Evolutionary conservation across 352 stramenopile genomes (phyloP).

Genomic region (Stramenopiles sp.): DNA sequence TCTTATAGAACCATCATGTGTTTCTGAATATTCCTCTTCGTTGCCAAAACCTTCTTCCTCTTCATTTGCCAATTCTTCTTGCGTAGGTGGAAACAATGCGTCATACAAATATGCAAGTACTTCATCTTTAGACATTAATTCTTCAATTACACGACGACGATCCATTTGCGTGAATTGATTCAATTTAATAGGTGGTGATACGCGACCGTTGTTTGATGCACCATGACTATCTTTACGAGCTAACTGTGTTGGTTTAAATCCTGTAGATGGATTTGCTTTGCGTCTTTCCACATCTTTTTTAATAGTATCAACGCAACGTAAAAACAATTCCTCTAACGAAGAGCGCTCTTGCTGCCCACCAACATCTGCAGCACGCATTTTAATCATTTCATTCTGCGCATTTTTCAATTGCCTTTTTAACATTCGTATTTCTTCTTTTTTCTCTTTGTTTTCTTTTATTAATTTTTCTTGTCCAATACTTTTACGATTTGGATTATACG

Average conservation of each 20-base stretch:
- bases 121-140: slow-evolving; percentile 46
- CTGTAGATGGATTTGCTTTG: slow-evolving; percentile 16
- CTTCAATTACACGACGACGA: slow-evolving; percentile 43
- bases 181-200: slow-evolving; percentile 24
- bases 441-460: slow-evolving; percentile 11
- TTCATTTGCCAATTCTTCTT: neutral
- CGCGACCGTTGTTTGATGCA: slow-evolving; percentile 14
- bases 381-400: slow-evolving; percentile 41
- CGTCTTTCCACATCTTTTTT: slow-evolving; percentile 42
- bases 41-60: neutral
- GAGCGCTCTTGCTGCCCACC: slow-evolving; percentile 27
- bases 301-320: slow-evolving; percentile 50
- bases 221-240: slow-evolving; percentile 13
- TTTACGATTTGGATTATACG: neutral
- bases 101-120: slow-evolving; percentile 45
- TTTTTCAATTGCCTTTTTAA: slow-evolving; percentile 37
- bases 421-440: slow-evolving; percentile 42
- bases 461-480: no score
- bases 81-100: slow-evolving; percentile 37
- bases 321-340: slow-evolving; percentile 43
- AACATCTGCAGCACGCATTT: slow-evolving; percentile 31
- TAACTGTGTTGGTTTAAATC: slow-evolving; percentile 17
- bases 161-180: slow-evolving; percentile 43
- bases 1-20: neutral
- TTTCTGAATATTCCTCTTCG: neutral